Conservation (phyloP, 2,329 filamentous ascomycete species). For the Xylariales sp. region DNA sequence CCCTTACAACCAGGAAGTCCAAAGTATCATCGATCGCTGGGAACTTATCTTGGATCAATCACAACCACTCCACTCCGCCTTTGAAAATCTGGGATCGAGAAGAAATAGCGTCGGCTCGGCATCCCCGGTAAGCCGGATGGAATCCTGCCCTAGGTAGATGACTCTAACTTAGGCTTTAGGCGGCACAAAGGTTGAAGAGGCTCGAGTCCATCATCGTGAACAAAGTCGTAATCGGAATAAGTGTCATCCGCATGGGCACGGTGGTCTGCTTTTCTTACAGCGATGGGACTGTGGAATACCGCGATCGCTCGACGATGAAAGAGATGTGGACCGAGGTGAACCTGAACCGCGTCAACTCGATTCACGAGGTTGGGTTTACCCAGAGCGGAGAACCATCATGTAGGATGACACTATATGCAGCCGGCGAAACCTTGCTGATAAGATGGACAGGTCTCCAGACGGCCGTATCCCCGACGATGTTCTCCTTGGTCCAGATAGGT, state of each 20-base stretch:
- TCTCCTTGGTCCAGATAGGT: conserved; percentile 52
- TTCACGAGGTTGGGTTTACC: conserved; percentile 74
- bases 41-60: conserved; percentile 64
- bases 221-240: conserved; percentile 66
- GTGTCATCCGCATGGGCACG: conserved; percentile 65
- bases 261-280: conserved; percentile 69
- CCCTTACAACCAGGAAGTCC: conserved; percentile 57
- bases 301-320: conserved; percentile 69
- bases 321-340: conserved; percentile 62
- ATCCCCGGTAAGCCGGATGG: no score
- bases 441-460: conserved; percentile 46
- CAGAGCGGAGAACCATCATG: conserved; percentile 63
- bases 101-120: conserved; percentile 45
- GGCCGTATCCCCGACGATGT: conserved; percentile 57
- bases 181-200: conserved; percentile 47
- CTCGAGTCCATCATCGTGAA: conserved; percentile 63
- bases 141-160: no score
- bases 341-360: conserved; percentile 59
- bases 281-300: conserved; percentile 77
- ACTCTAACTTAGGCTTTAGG: conserved; percentile 12
- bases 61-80: conserved; percentile 67
- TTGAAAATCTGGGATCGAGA: conserved; percentile 67
- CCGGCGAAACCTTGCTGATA: conserved; percentile 12
- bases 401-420: conserved; percentile 31
- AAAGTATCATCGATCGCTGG: conserved; percentile 80